These are phyloP conservation scores for Cucumis hystrix DNA, from an alignment of 306 rosid genomes.

Conservation along the genomic window DNA sequence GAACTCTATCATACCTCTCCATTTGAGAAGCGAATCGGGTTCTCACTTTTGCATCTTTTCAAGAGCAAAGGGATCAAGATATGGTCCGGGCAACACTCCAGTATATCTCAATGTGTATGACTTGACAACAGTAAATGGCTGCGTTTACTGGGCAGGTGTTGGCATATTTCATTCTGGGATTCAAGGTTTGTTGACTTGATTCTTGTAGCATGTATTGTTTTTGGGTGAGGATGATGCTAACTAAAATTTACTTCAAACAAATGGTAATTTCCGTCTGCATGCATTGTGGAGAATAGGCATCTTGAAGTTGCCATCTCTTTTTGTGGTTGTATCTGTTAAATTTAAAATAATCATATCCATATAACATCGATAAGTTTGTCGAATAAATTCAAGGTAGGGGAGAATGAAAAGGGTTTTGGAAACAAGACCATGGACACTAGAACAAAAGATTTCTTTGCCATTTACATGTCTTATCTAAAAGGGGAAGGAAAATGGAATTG, in stretches of 20 bases:
- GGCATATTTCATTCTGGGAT: conserved; percentile 89
- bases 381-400: not conserved
- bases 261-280: not conserved
- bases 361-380: not conserved
- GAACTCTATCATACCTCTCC: conserved; percentile 59
- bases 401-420: not conserved
- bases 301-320: not conserved
- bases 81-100: conserved; percentile 47
- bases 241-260: not conserved
- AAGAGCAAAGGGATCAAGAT: conserved; percentile 44
- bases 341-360: not conserved
- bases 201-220: not conserved
- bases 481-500: not conserved
- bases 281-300: not conserved
- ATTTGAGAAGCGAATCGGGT: conserved; percentile 53
- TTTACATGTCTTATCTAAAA: not conserved
- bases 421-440: not conserved
- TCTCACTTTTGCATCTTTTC: conserved; percentile 64
- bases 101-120: conserved; percentile 92
- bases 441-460: not conserved
- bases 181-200: conserved; percentile 40
- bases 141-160: conserved; percentile 88
- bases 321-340: not conserved
- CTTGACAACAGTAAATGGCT: conserved; percentile 78
- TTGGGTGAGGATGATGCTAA: not conserved